Conservation (phyloP, 192 early-diverging fungal species). For the Mortierella hygrophila region DNA sequence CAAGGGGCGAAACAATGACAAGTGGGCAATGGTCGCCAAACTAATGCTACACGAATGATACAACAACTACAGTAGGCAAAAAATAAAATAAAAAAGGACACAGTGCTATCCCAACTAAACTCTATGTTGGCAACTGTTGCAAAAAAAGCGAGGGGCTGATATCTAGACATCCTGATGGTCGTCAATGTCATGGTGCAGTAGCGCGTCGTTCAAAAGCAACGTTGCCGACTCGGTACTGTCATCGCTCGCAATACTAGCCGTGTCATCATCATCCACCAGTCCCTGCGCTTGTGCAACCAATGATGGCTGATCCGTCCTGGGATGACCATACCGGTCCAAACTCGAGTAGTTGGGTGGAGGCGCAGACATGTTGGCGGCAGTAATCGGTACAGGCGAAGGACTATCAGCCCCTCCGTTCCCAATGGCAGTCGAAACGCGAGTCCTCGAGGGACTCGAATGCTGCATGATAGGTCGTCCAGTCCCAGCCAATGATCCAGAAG, state of each 20-base stretch:
- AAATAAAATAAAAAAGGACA: not conserved
- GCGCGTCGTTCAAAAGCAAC: conserved; percentile 15
- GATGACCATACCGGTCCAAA: conserved; percentile 13
- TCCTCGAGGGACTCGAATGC: conserved; percentile 36
- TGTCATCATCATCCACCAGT: conserved; percentile 11
- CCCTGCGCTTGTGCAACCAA: not conserved
- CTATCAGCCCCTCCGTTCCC: conserved; percentile 6
- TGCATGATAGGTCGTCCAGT: conserved; percentile 29
- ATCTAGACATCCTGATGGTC: not conserved
- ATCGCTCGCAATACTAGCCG: conserved; percentile 13
- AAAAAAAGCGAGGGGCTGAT: not conserved
- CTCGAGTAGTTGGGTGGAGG: conserved; percentile 44
- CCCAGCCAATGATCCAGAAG: conserved; percentile 16
- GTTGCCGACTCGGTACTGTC: conserved; percentile 26
- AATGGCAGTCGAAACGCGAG: conserved; percentile 28
- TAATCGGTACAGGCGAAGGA: conserved; percentile 3
- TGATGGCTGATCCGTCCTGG: not conserved
- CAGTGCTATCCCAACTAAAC: too few relatives aligned
- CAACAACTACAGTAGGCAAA: not conserved
- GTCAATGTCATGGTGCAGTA: not conserved
- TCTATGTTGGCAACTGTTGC: too few relatives aligned
- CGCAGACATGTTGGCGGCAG: conserved; percentile 35
- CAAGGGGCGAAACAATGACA: too few relatives aligned
- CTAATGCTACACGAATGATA: too few relatives aligned
- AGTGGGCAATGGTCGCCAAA: too few relatives aligned